A percentile compares a stretch with the other conserved stretches of the same genome.
Evolutionary conservation across 2,329 filamentous ascomycete genomes (phyloP).

Genomic region (Claviceps sp.): DNA sequence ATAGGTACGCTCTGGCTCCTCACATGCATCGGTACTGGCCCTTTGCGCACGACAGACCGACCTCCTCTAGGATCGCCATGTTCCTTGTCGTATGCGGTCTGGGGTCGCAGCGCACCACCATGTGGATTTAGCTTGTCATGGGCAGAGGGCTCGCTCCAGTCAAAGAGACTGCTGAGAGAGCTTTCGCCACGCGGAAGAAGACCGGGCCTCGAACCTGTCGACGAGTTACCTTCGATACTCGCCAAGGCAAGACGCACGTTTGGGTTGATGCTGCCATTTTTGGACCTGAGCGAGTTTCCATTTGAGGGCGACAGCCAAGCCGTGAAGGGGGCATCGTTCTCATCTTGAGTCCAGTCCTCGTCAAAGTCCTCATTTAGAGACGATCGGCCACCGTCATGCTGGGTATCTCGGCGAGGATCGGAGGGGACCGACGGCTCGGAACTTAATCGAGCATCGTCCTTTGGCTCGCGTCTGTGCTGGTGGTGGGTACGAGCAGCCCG

Average conservation of each 20-base stretch:
- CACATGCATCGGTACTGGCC: constrained; percentile 55
- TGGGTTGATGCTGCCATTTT: constrained; percentile 33
- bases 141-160: constrained; percentile 57
- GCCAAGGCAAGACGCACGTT: constrained; percentile 41
- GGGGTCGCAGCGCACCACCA: constrained; percentile 49
- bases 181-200: constrained; percentile 25
- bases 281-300: constrained; percentile 37
- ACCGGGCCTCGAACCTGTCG: constrained; percentile 8
- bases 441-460: not conserved
- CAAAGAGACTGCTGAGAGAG: constrained; percentile 57
- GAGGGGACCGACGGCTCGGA: not conserved
- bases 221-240: constrained; percentile 35
- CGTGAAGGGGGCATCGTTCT: constrained; percentile 38
- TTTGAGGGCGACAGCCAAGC: constrained; percentile 43
- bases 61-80: constrained; percentile 58
- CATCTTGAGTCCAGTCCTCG: constrained; percentile 46
- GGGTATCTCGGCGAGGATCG: constrained; percentile 2
- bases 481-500: constrained; percentile 17
- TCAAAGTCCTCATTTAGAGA: constrained; percentile 51
- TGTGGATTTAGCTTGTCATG: constrained; percentile 48
- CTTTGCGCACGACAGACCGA: constrained; percentile 51
- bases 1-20: constrained; percentile 73
- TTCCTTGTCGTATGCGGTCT: constrained; percentile 66
- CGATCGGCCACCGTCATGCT: constrained; percentile 31
- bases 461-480: not conserved